Base-by-base conservation (phyloP, 805 yeast species). In the Metschnikowia peoriensis region DNA sequence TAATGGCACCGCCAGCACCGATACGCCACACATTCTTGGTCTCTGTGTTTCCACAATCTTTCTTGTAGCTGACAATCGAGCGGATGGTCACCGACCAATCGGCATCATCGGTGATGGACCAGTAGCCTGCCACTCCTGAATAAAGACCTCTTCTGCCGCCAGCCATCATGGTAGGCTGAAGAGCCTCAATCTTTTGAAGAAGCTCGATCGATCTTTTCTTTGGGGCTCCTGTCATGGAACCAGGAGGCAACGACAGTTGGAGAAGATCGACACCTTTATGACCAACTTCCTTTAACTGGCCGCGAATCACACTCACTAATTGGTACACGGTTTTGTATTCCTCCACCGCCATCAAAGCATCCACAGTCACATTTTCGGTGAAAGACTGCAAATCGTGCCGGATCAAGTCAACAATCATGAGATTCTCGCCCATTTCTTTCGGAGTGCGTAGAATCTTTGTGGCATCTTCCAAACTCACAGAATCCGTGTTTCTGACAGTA, bases 161-260 rank as follows among this genome's bases (percentile, higher is more conserved):
- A 1, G 59, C 32, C 28, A 56, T 56, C 22, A 66, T 61, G 28
- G 64, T 69, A 0, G 60, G 54, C 38, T 80, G 77, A 51, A 72
- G 50, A 10, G 68, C 59, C 61, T 87, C 94, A 6, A 87, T 66
- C 0, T 66, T 64, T 54, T 85, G 88, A 29, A 94, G 73, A 5
- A 96, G 67, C 66, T 93, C 94, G 6, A 94, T 96, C 0, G 97
- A 89, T 53, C 97, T 79, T 61, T 86, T 88, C 71, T 94, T 94
- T 2, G 99, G 99, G 0, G 99, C 99, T 2, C 99, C 99, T 0
- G 99, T 94, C 99, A 94, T 94, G 0, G 98, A 93, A 0, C 99
- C 99, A 0, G 99, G 97, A 2, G 99, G 99, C 37, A 96, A 72
- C 0, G 97, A 83, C 53, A 82, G 82, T 17, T 83, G 79, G 11